Percentiles rank a stretch among this genome's conserved stretches.
Evolutionary conservation across 2,329 filamentous ascomycete genomes (phyloP).

Genomic region (Trichocomaceae sp.): DNA sequence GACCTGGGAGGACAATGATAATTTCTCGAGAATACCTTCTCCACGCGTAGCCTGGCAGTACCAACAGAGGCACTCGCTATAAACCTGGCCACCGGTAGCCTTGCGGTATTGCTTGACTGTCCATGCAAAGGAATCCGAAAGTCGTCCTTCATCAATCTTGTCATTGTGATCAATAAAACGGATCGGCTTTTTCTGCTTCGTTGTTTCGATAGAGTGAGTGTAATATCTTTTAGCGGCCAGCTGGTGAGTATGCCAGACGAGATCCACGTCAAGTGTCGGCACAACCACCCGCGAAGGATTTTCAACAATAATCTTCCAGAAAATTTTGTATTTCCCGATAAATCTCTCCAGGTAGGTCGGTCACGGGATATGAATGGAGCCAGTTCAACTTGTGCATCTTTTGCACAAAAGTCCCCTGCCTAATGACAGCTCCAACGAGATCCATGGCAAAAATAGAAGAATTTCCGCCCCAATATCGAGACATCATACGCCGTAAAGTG

Average conservation of each 20-base stretch:
- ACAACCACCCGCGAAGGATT: constrained; percentile 28
- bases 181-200: neutral
- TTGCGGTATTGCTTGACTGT: constrained; percentile 4
- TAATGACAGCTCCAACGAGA: constrained; percentile 36
- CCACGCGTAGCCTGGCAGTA: constrained; percentile 9
- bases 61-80: constrained; percentile 11
- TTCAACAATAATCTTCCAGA: constrained; percentile 36
- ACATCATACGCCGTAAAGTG: constrained; percentile 43
- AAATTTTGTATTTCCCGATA: constrained; percentile 48
- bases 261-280: constrained; percentile 30
- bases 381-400: constrained; percentile 73
- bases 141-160: constrained; percentile 3
- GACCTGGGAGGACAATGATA: neutral
- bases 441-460: constrained; percentile 32
- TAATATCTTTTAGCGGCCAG: constrained; percentile 16
- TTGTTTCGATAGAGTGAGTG: neutral
- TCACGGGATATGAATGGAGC: constrained; percentile 63
- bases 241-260: constrained; percentile 32
- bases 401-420: constrained; percentile 37
- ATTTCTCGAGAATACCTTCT: neutral
- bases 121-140: constrained; percentile 7
- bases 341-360: constrained; percentile 47
- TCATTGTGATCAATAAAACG: constrained; percentile 8
- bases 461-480: constrained; percentile 37
- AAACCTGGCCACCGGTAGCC: neutral